Base-by-base conservation (phyloP, 202 grass and related monocot species). In the Hordeum pubiflorum region DNA sequence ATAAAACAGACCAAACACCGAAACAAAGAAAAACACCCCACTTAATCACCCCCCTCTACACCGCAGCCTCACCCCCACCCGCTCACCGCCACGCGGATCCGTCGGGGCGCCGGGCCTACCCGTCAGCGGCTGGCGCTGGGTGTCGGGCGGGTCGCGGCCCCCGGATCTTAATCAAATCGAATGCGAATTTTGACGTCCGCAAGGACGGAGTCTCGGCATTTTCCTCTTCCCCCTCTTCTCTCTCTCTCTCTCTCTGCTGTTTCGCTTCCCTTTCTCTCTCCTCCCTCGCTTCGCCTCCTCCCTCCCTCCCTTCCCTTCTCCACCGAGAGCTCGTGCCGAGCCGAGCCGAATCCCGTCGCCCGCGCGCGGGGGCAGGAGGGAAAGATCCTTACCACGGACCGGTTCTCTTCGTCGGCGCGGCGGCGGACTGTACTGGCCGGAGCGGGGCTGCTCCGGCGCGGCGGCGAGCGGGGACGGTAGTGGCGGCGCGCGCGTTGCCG, bases 181-280 rank as follows among this genome's bases (percentile, higher is more conserved):
- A 94, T 87, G 80, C 88, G 90, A 95, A 83, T 80, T 91, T 92
- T 98, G 95, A 98, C 95, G 95, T 94, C 95, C 95, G 95, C 88
- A 91, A 64, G 90, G 88, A 89, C 86, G 82, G 71, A 72, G 79
- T 58, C 74, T 54, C 76, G 39, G 34, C 57, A 72, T 79, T 87
- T 72, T 76, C 56, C 24, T 29, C 41, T 22, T 7, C 3, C 11
- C 27, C 22, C n/a, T 33, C 55, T 7, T 1, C 29, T 29, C 68
- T 29, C 7, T 10, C 50, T 33, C 74, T 60, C 18, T 79, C 79
- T 87, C 77, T 93, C 88, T 66, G 59, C 44, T 58, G 27, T 41
- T 37, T 40, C 1, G 6, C 29, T 62, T 57, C 36, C 3, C 31
- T 14, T 10, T n/a, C 29, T 31, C 68, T 39, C 10, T 21, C 61